Base-by-base conservation (phyloP, 805 yeast species). In the Pichia cephalocereana region DNA sequence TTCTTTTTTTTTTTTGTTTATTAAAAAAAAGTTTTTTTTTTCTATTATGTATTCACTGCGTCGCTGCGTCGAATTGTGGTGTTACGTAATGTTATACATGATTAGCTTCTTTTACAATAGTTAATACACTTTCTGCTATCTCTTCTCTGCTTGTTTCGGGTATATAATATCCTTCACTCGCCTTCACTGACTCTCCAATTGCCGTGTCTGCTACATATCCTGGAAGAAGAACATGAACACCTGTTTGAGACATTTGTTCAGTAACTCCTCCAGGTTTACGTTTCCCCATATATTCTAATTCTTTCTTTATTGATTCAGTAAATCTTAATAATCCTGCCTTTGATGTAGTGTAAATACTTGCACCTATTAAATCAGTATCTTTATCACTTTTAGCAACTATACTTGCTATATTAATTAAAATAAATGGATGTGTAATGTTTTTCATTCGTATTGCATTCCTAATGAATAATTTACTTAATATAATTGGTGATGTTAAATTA, bases 311-410 rank as follows among this genome's bases (percentile, higher is more conserved):
- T 0, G 82, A 62, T 41, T 69, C 64, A 0, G 88, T 75, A 55
- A 86, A 79, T 4, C 83, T 83, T 43, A 75, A 64, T 4, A 87
- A 57, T 0, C 88, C 96, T 0, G 83, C 80, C 58, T 87, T 87
- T 46, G 83, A 69, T 0, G 89, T 85, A 0, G 83, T 67, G 55
- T 87, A 87, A 0, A 81, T 81, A 0, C 79, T 52, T 0, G 88
- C 73, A 1, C 95, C 95, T 8, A 49, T 41, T 3, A 54, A 28
- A 36, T 46, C 37, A 10, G 87, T 76, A 26, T 67, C 57, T 18
- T 69, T 59, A 10, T 44, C 7, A 23, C 26, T 23, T 23, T 23
- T 32, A 17, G 39, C 39, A 37, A 37, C 23, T 6, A 37, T 11
- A 18, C 39, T 37, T 8, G 39, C 19, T 8, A 37, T 37, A 18